phyloP scores from a whole-genome alignment of 108 stramenopile genomes.

The Stephanodiscus minutulus region DNA sequence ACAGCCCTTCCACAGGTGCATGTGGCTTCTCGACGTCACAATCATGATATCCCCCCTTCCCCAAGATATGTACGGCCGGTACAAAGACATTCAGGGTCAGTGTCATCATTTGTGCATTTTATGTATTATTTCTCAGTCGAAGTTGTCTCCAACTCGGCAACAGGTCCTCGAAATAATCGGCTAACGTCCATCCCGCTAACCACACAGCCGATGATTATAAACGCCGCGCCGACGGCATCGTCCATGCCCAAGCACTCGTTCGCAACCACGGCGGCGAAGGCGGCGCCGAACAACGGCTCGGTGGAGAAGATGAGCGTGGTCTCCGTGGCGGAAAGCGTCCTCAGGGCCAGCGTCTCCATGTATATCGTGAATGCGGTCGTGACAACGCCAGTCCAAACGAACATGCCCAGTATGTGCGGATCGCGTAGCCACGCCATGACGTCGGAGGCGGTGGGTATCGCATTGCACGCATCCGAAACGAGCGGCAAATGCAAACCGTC shows the following conservation, averaged over 20 bases:
- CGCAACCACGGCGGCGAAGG: constrained; percentile 77
- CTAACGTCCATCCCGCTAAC: constrained; percentile 61
- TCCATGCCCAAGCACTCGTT: constrained; percentile 79
- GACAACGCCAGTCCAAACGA: constrained; percentile 89
- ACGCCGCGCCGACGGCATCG: constrained; percentile 57
- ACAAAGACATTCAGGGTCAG: too few relatives aligned
- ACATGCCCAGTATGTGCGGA: constrained; percentile 57
- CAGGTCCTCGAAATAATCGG: constrained; percentile 2
- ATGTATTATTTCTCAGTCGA: too few relatives aligned
- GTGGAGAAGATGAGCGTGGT: constrained; percentile 91
- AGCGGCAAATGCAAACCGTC: constrained; percentile 21
- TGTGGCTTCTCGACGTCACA: too few relatives aligned
- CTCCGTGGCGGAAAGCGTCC: constrained; percentile 85
- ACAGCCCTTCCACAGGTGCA: too few relatives aligned
- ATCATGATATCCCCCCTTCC: too few relatives aligned
- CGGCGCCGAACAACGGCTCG: constrained; percentile 88
- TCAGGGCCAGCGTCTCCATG: constrained; percentile 88
- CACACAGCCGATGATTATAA: constrained; percentile 69
- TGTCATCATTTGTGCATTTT: too few relatives aligned
- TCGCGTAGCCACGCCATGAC: constrained; percentile 54
- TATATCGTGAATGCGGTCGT: constrained; percentile 90
- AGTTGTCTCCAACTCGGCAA: too few relatives aligned
- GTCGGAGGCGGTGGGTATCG: constrained; percentile 18
- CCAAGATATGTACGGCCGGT: too few relatives aligned
- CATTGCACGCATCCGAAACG: constrained; percentile 18